Percentiles rank a stretch among this genome's conserved stretches.
These are phyloP conservation scores for Clausena lansium DNA, from an alignment of 345 rosid species.

Conservation along the genomic window DNA sequence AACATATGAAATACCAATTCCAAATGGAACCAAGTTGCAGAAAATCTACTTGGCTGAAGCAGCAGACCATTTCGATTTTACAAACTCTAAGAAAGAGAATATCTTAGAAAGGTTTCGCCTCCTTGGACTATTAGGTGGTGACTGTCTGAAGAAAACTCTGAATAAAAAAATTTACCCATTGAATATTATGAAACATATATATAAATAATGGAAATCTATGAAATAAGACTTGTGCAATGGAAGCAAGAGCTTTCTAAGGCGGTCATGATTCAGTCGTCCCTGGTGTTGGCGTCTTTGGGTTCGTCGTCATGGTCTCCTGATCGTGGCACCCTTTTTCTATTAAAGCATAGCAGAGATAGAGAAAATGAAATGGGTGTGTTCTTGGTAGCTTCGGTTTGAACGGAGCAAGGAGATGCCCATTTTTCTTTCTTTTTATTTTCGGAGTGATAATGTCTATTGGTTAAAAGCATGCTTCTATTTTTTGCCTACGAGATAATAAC, in stretches of 20 bases:
- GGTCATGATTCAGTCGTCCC: too few species aligned
- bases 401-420: too few species aligned
- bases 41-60: conserved; percentile 60
- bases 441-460: too few species aligned
- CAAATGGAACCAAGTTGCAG: neutral
- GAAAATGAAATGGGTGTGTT: too few species aligned
- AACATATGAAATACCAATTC: neutral
- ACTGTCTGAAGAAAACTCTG: conserved; percentile 28
- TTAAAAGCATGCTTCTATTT: too few species aligned
- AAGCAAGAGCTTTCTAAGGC: neutral
- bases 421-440: too few species aligned
- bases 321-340: too few species aligned
- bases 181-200: neutral
- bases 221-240: neutral
- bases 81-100: conserved; percentile 61
- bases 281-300: too few species aligned
- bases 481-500: too few species aligned
- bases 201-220: neutral
- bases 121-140: conserved; percentile 24
- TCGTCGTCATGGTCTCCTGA: too few species aligned
- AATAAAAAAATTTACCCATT: conserved; percentile 3
- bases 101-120: conserved; percentile 44
- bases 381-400: too few species aligned
- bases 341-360: too few species aligned
- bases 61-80: conserved; percentile 64